Conservation (phyloP, 2,329 filamentous ascomycete species). For the Fusarium sp. region DNA sequence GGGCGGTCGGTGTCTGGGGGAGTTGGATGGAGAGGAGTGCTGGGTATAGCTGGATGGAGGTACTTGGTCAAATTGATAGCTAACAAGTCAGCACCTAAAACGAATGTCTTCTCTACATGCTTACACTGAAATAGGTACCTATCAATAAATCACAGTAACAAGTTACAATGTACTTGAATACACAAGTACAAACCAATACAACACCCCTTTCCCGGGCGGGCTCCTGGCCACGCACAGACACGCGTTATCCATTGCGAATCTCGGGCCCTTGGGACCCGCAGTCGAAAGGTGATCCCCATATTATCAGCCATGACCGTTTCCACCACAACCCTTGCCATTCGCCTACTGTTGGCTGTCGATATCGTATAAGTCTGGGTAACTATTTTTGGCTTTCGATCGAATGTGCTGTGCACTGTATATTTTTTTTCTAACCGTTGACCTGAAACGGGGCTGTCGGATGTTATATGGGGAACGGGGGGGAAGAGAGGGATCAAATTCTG, state of each 20-base stretch:
- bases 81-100: neutral
- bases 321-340: neutral
- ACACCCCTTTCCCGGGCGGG: neutral
- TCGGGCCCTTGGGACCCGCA: neutral
- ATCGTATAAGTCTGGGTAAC: neutral
- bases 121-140: neutral
- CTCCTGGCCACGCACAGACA: neutral
- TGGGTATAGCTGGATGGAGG: neutral
- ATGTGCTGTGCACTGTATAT: neutral
- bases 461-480: neutral
- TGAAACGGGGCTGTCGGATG: constrained; percentile 2
- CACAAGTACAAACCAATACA: neutral
- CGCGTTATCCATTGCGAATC: neutral
- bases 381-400: neutral
- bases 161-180: neutral
- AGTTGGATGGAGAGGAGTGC: neutral
- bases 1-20: neutral
- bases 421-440: neutral
- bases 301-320: neutral
- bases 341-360: neutral
- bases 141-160: neutral
- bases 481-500: neutral
- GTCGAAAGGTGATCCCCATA: constrained; percentile 2
- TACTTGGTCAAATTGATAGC: neutral
- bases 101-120: neutral